Evolutionary conservation across 371 early-diverging fungal genomes (phyloP).

Genomic region (Entomophthora muscae): DNA sequence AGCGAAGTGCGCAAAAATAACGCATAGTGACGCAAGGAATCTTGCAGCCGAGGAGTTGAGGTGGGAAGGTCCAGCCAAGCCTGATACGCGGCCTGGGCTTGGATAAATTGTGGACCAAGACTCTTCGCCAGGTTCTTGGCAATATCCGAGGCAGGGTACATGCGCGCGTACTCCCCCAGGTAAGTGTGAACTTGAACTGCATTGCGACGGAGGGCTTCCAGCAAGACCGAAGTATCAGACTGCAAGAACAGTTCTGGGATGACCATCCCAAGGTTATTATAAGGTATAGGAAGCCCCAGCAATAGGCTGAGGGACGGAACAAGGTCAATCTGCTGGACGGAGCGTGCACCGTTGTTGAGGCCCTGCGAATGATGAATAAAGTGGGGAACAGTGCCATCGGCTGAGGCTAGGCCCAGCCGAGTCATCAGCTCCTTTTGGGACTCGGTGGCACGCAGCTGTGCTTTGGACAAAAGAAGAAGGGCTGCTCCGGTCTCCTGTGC

Average conservation of each 20-base stretch:
- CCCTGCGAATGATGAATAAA: conserved; percentile 6
- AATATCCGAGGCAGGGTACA: conserved; percentile 17
- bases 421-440: not conserved
- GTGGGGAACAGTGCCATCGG: not conserved
- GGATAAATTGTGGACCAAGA: conserved; percentile 16
- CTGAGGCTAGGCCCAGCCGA: conserved; percentile 5
- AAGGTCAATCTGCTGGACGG: conserved; percentile 66
- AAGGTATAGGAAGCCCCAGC: conserved; percentile 60
- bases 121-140: conserved; percentile 14
- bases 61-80: conserved; percentile 11
- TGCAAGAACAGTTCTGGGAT: conserved; percentile 44
- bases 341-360: conserved; percentile 15
- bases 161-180: conserved; percentile 24
- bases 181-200: conserved; percentile 64
- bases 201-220: conserved; percentile 47
- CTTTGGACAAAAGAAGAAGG: conserved; percentile 35
- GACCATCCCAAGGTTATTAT: conserved; percentile 64
- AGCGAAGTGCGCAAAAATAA: conserved; percentile 44
- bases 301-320: conserved; percentile 59
- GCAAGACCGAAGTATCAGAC: conserved; percentile 17
- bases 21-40: conserved; percentile 27
- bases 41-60: conserved; percentile 10
- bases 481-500: conserved; percentile 72
- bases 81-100: conserved; percentile 15
- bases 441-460: not conserved